Evolutionary conservation across 164 flowering plant species (phyloP).

Genomic region (Aristolochia contorta): DNA sequence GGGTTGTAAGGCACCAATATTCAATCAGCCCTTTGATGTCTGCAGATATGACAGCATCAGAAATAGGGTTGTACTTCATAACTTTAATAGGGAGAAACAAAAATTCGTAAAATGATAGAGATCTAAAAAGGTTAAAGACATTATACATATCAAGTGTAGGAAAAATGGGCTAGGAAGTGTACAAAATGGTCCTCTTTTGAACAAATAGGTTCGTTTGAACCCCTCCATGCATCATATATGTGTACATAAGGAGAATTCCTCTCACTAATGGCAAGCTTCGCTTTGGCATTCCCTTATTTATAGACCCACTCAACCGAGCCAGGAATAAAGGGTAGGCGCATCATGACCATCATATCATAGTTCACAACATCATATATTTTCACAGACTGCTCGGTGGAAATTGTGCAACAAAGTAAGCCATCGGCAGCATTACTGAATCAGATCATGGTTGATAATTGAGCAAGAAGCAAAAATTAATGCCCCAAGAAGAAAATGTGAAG

Average conservation of each 20-base stretch:
- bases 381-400: slow-evolving; percentile 77
- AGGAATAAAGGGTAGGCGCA: too few relatives aligned
- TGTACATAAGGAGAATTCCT: too few relatives aligned
- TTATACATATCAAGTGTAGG: too few relatives aligned
- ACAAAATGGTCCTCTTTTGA: too few relatives aligned
- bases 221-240: too few relatives aligned
- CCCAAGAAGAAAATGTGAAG: not conserved
- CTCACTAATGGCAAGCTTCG: slow-evolving; percentile 86
- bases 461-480: too few relatives aligned
- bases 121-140: slow-evolving; percentile 1
- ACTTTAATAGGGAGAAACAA: slow-evolving; percentile 37
- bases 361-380: slow-evolving; percentile 96
- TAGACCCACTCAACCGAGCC: slow-evolving; percentile 92
- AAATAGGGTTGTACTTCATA: slow-evolving; percentile 70
- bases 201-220: too few relatives aligned
- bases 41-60: too few relatives aligned
- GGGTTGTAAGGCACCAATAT: too few relatives aligned
- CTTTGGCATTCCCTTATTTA: slow-evolving; percentile 86
- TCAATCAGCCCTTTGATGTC: too few relatives aligned
- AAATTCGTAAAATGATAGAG: not conserved
- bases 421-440: slow-evolving; percentile 63
- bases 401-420: slow-evolving; percentile 92
- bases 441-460: too few relatives aligned
- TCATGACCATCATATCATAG: slow-evolving; percentile 99
- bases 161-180: too few relatives aligned